Evolutionary conservation across 345 rosid genomes (phyloP).

Genomic region (Hibiscus trionum): DNA sequence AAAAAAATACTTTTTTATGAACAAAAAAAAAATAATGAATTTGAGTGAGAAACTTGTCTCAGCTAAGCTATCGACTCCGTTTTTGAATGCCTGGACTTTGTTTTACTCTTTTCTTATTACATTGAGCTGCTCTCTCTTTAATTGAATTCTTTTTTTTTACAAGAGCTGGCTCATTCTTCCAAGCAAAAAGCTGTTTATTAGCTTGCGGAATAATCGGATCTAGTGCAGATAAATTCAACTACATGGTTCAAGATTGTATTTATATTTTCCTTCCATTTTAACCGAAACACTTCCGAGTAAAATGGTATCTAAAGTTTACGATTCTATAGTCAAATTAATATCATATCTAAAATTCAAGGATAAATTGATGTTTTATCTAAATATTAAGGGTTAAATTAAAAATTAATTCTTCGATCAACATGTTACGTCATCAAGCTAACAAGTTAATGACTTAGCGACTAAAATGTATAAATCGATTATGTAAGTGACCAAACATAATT

Average conservation of each 20-base stretch:
- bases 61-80: slow-evolving; percentile 30
- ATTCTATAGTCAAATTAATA: too few relatives aligned
- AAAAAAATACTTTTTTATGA: slow-evolving; percentile 8
- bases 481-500: too few relatives aligned
- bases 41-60: slow-evolving; percentile 26
- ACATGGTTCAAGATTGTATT: background rate
- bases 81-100: slow-evolving; percentile 32
- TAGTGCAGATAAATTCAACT: slow-evolving; percentile 16
- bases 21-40: slow-evolving; percentile 17
- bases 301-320: too few relatives aligned
- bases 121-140: slow-evolving; percentile 20
- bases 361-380: too few relatives aligned
- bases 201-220: slow-evolving; percentile 70
- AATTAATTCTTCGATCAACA: too few relatives aligned
- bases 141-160: slow-evolving; percentile 25
- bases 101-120: slow-evolving; percentile 23
- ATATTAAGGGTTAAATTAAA: too few relatives aligned
- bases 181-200: slow-evolving; percentile 60
- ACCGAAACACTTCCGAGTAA: background rate
- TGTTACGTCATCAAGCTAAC: too few relatives aligned
- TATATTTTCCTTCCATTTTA: background rate
- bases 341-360: too few relatives aligned
- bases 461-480: too few relatives aligned
- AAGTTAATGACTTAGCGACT: too few relatives aligned
- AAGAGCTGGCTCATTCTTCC: slow-evolving; percentile 55